Conservation (phyloP, 2,329 filamentous ascomycete genomes). For the Cadophora sp. region DNA sequence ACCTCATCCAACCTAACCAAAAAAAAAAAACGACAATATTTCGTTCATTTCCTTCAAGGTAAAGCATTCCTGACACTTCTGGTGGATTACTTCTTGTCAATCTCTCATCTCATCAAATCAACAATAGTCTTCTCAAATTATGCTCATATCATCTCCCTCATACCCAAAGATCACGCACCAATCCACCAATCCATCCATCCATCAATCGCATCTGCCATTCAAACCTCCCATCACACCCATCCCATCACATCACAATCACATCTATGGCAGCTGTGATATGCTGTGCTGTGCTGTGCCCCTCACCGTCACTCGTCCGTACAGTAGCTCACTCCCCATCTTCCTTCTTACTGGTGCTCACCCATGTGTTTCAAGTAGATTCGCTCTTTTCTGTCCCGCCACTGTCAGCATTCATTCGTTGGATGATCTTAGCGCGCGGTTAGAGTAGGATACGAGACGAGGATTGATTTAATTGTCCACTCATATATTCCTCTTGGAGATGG, state of each 20-base stretch:
- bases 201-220: not conserved
- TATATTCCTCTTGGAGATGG: no score
- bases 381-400: not conserved
- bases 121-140: not conserved
- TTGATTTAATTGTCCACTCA: no score
- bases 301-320: not conserved
- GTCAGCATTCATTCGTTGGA: not conserved
- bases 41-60: no score
- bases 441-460: no score
- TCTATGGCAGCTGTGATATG: not conserved
- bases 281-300: constrained; percentile 12
- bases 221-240: not conserved
- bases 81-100: no score
- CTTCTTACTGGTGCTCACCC: constrained; percentile 1
- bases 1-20: no score
- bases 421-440: constrained; percentile 2
- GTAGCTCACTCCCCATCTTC: not conserved
- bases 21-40: no score
- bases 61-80: no score
- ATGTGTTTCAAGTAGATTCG: constrained; percentile 1
- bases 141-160: not conserved
- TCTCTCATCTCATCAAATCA: no score
- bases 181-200: not conserved
- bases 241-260: constrained; percentile 1
- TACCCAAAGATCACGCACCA: no score